Conservation (phyloP, 192 early-diverging fungal genomes). For the Coemansia sp. region DNA sequence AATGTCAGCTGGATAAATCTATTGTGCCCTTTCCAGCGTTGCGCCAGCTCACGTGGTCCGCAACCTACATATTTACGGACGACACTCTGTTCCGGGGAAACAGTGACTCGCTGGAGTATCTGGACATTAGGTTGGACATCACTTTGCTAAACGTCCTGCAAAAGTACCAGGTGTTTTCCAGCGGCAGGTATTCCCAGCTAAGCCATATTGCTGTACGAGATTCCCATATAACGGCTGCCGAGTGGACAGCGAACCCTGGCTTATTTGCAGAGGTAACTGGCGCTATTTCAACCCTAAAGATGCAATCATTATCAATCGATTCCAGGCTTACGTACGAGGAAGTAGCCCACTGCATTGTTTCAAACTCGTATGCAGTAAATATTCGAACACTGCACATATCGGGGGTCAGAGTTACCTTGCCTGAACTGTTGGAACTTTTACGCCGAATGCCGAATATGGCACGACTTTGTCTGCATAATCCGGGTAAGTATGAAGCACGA, state of each 20-base stretch:
- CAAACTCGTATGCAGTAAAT: slow-evolving; percentile 2
- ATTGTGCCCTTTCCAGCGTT: slow-evolving; percentile 12
- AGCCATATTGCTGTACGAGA: too few species aligned
- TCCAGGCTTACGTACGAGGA: slow-evolving; percentile 4
- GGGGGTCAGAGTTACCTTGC: not conserved
- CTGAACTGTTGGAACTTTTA: not conserved
- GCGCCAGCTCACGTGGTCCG: slow-evolving; percentile 1
- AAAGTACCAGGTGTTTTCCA: slow-evolving; percentile 6
- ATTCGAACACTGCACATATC: not conserved
- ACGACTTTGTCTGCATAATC: too few species aligned
- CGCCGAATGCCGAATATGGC: too few species aligned
- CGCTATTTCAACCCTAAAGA: slow-evolving; percentile 4
- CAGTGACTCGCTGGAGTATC: slow-evolving; percentile 1
- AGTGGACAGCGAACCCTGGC: not conserved
- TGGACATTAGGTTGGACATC: slow-evolving; percentile 8
- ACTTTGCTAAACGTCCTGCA: slow-evolving; percentile 5
- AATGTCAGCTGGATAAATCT: not conserved
- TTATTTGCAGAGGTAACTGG: not conserved
- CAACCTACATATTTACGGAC: slow-evolving; percentile 27
- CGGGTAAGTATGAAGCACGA: too few species aligned
- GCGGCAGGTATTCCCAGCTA: not conserved
- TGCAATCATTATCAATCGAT: slow-evolving; percentile 7
- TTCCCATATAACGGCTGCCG: too few species aligned
- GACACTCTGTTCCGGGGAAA: slow-evolving; percentile 27
- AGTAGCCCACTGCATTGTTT: not conserved